Conservation (phyloP, 2,329 filamentous ascomycete species). For the Ascochyta clinopodiicola region DNA sequence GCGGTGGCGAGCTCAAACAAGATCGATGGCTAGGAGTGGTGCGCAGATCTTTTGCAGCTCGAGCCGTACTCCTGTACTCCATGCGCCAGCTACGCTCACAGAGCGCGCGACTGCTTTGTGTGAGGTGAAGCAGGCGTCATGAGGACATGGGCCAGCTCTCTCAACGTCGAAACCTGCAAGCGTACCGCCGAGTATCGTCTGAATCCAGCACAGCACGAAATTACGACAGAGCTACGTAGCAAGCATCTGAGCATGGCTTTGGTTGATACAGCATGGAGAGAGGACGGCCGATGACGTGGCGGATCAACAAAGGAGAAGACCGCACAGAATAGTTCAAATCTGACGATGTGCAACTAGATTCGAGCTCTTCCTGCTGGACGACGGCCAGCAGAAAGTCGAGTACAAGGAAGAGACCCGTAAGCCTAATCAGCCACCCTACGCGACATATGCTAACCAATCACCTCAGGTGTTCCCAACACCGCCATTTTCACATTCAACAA, state of each 20-base stretch:
- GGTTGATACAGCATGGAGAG: not conserved
- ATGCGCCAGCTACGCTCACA: not conserved
- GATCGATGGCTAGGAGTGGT: not conserved
- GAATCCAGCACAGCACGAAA: not conserved
- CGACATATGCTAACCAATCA: conserved; percentile 5
- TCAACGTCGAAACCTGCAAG: not conserved
- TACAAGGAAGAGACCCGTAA: conserved; percentile 87
- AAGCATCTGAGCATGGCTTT: conserved; percentile 4
- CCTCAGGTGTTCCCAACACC: conserved; percentile 87
- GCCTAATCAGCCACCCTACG: conserved; percentile 41
- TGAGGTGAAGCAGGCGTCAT: not conserved
- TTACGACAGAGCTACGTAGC: not conserved
- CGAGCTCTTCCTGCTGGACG: conserved; percentile 86
- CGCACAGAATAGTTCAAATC: not conserved
- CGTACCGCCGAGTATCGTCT: not conserved
- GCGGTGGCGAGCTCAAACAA: not conserved
- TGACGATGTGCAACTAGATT: conserved; percentile 59
- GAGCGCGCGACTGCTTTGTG: not conserved
- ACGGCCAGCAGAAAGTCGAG: conserved; percentile 92
- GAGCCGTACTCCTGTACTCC: not conserved
- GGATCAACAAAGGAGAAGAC: not conserved
- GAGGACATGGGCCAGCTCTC: too few species aligned
- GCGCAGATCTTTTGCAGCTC: not conserved
- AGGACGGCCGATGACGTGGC: not conserved
- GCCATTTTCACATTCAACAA: conserved; percentile 95